A percentile compares a stretch with the other conserved stretches of the same genome.
Conservation (phyloP, 768 basidiomycete genomes). For the Cystofilobasidium macerans region DNA sequence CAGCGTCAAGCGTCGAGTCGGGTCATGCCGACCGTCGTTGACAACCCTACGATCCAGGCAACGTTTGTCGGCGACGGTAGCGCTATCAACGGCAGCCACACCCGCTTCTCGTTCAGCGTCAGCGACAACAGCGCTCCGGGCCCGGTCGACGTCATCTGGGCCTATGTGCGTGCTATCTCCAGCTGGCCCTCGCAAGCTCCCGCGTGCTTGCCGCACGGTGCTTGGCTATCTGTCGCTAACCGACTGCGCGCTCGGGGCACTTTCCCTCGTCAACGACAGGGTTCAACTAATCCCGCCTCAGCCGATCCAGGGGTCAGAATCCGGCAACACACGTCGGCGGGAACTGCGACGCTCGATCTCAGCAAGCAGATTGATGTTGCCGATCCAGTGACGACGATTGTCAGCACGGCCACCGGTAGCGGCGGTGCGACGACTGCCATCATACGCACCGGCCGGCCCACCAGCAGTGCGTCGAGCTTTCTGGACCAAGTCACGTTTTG, state of each 20-base stretch:
- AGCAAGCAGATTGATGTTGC: background rate
- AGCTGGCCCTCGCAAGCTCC: background rate
- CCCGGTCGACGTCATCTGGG: conserved; percentile 12
- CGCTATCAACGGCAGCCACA: conserved; percentile 10
- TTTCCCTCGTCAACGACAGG: background rate
- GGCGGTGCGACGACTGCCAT: conserved; percentile 1
- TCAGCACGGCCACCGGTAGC: background rate
- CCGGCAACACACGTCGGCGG: conserved; percentile 9
- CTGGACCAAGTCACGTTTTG: background rate
- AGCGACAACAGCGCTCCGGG: background rate
- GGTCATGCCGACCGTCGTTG: conserved; percentile 5
- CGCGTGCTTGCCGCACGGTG: background rate
- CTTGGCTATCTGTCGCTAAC: background rate
- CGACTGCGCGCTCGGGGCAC: background rate
- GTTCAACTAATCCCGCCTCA: conserved; percentile 6
- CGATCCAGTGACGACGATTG: background rate
- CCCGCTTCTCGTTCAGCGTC: conserved; percentile 8
- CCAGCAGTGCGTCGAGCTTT: background rate
- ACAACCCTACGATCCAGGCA: conserved; percentile 1
- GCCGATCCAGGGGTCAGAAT: background rate
- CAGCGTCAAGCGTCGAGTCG: conserved; percentile 1
- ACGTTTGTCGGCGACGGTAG: conserved; percentile 6
- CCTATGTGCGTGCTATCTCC: conserved; percentile 12
- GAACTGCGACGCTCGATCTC: background rate
- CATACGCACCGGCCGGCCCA: conserved; percentile 8